Evolutionary conservation across 345 rosid species (phyloP).

Genomic region (Arabidopsis arenosa): DNA sequence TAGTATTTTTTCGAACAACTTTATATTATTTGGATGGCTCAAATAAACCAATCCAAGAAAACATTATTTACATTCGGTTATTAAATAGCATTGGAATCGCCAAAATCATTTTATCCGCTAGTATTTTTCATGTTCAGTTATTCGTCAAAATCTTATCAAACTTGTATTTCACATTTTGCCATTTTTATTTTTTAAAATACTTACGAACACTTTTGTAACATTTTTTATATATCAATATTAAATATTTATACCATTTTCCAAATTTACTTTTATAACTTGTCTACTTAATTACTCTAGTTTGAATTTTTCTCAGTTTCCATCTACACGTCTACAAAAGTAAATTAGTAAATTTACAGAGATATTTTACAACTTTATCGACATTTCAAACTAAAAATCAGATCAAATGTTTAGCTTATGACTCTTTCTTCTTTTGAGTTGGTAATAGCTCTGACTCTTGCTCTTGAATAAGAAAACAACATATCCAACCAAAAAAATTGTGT

Average conservation of each 20-base stretch:
- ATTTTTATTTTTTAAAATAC: neutral
- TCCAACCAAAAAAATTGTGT: neutral
- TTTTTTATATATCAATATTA: neutral
- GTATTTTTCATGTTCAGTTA: neutral
- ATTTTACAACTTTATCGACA: neutral
- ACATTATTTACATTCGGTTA: too few species aligned
- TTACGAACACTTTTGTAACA: neutral
- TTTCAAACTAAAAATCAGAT: neutral
- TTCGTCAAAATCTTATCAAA: neutral
- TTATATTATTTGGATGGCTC: too few species aligned
- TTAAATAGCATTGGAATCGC: neutral
- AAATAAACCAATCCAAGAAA: too few species aligned
- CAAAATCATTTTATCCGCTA: too few species aligned
- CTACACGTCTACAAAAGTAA: neutral
- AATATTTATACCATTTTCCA: too few species aligned
- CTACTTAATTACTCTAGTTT: neutral
- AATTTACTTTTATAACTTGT: too few species aligned
- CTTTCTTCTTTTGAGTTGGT: neutral
- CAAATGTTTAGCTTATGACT: constrained; percentile 5
- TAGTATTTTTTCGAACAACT: too few species aligned
- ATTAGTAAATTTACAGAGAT: neutral
- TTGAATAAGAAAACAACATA: neutral
- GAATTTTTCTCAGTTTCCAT: neutral
- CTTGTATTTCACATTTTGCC: neutral
- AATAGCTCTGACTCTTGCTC: constrained; percentile 16